These are phyloP conservation scores for Trichoderma atroviride DNA, from an alignment of 2,329 filamentous ascomycete genomes.

Conservation along the genomic window DNA sequence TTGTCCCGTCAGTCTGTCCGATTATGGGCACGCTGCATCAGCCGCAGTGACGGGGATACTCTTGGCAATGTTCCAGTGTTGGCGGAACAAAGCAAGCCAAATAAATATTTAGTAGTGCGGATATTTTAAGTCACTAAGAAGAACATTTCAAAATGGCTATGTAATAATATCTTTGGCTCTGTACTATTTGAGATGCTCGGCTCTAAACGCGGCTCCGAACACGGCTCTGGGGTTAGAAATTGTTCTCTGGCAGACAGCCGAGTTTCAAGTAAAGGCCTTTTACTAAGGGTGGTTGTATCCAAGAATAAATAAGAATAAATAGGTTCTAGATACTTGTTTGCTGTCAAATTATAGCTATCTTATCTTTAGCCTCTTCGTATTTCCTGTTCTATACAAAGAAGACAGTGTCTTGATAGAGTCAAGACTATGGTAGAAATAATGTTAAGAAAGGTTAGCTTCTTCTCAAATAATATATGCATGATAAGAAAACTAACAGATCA, in stretches of 20 bases:
- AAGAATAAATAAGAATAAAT: neutral
- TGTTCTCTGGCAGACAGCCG: neutral
- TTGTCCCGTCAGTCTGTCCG: neutral
- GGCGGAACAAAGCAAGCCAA: neutral
- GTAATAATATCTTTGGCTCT: too few species aligned
- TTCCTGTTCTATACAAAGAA: neutral
- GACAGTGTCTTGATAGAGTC: neutral
- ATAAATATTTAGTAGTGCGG: neutral
- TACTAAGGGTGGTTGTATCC: too few species aligned
- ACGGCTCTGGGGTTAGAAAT: neutral
- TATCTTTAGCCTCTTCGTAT: neutral
- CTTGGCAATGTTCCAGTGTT: neutral
- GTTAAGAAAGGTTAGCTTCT: neutral
- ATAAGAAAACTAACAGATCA: neutral
- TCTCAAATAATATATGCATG: neutral
- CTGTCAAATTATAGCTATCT: neutral
- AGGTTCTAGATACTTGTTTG: neutral
- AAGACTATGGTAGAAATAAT: neutral
- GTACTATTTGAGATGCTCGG: neutral
- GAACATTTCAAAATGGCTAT: too few species aligned
- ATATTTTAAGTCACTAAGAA: neutral
- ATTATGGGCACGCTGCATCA: too few species aligned
- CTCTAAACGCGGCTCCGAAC: neutral
- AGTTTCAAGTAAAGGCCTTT: neutral
- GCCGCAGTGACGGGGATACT: too few species aligned